Evolutionary conservation across 2,329 filamentous ascomycete genomes (phyloP).

Genomic region (Juglanconis juglandina): DNA sequence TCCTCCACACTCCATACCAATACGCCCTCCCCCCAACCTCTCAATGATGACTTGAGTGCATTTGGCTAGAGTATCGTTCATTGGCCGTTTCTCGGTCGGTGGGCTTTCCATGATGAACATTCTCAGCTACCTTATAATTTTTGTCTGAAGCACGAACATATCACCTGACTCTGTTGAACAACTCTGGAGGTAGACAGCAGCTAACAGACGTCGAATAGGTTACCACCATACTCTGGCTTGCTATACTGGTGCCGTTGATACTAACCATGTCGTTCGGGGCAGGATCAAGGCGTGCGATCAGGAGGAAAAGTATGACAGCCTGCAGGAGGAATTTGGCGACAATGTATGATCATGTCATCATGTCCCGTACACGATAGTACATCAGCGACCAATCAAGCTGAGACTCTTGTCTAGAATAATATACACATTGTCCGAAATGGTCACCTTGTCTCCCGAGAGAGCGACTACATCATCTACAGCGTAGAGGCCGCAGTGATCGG

Average conservation of each 20-base stretch:
- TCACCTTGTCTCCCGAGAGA: slow-evolving; percentile 89
- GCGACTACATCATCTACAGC: slow-evolving; percentile 98
- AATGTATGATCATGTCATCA: slow-evolving; percentile 62
- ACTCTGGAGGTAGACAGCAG: slow-evolving; percentile 10
- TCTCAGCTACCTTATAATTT: slow-evolving; percentile 92
- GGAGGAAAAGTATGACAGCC: slow-evolving; percentile 78
- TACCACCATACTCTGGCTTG: background rate
- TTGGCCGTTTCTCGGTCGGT: slow-evolving; percentile 49
- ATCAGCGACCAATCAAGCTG: slow-evolving; percentile 39
- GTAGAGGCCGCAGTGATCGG: slow-evolving; percentile 93
- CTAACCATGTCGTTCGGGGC: slow-evolving; percentile 25
- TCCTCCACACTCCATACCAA: background rate
- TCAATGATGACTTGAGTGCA: slow-evolving; percentile 99
- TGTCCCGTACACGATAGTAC: slow-evolving; percentile 27
- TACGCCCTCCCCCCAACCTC: slow-evolving; percentile 23
- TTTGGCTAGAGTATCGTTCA: slow-evolving; percentile 98
- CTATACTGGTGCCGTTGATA: slow-evolving; percentile 2
- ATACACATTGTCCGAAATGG: slow-evolving; percentile 91
- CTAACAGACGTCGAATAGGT: slow-evolving; percentile 19
- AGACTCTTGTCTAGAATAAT: slow-evolving; percentile 64
- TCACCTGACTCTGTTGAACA: slow-evolving; percentile 22
- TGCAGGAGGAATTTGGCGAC: slow-evolving; percentile 78
- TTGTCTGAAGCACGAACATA: slow-evolving; percentile 69
- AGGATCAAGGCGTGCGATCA: slow-evolving; percentile 95
- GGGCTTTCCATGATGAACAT: slow-evolving; percentile 94